A percentile compares a stretch with the other conserved stretches of the same genome.
These are phyloP conservation scores for Rugosomyces carneus DNA, from an alignment of 1,284 basidiomycete species.

Conservation along the genomic window DNA sequence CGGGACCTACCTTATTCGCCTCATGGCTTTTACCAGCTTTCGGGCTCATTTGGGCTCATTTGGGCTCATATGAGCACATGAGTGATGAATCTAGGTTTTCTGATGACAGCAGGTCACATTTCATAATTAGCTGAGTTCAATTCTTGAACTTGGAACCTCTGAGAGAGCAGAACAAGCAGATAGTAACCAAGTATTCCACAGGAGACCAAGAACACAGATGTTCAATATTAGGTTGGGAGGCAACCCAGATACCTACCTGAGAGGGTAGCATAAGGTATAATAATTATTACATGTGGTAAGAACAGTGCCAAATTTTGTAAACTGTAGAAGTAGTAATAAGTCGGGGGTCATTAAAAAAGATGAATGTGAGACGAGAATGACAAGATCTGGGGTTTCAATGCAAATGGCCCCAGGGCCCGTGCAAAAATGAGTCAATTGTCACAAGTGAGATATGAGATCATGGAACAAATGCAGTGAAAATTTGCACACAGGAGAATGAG, in stretches of 20 bases:
- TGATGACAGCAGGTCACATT: too few relatives aligned
- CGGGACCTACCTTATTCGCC: too few relatives aligned
- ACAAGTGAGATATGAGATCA: too few relatives aligned
- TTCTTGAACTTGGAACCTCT: constrained; percentile 16
- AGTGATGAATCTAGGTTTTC: too few relatives aligned
- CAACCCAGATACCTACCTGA: neutral
- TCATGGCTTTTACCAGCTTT: too few relatives aligned
- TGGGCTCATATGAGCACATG: too few relatives aligned
- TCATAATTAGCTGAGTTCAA: too few relatives aligned
- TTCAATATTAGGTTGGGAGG: neutral
- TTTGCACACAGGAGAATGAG: constrained; percentile 26
- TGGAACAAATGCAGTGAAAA: constrained; percentile 15
- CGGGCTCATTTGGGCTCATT: too few relatives aligned
- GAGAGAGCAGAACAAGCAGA: too few relatives aligned
- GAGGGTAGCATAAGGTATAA: neutral
- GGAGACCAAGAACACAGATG: too few relatives aligned
- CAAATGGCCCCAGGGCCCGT: neutral
- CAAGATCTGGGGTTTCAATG: neutral
- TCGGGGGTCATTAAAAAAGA: neutral
- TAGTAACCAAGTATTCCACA: too few relatives aligned
- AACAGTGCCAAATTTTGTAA: neutral
- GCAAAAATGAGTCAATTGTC: neutral
- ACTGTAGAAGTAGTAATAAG: neutral
- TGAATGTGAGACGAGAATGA: neutral
- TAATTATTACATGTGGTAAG: neutral